phyloP scores from a whole-genome alignment of 345 rosid genomes.

The Eucalyptus microcorys region DNA sequence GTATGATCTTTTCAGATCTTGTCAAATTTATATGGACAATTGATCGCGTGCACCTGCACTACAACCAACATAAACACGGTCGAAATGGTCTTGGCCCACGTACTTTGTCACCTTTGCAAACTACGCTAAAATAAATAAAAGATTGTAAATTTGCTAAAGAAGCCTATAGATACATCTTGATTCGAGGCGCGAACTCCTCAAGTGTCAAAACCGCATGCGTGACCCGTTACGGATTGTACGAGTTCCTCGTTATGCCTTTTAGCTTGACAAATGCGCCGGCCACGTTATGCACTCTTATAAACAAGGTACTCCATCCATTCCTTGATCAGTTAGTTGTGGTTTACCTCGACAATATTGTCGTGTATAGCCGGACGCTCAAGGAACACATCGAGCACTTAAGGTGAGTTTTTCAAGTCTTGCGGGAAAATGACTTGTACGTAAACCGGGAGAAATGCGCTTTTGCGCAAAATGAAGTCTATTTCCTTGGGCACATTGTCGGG shows the following conservation, averaged over 20 bases:
- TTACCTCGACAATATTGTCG: too few species aligned
- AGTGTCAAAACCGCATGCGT: accelerated
- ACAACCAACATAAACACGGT: not conserved
- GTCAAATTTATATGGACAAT: not conserved
- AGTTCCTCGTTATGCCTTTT: too few species aligned
- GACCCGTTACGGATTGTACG: accelerated
- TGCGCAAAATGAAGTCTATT: too few species aligned
- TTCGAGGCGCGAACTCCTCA: accelerated
- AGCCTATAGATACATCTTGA: not conserved
- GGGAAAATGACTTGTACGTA: accelerated
- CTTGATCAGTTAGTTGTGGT: accelerated
- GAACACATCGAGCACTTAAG: too few species aligned
- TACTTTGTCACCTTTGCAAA: not conserved
- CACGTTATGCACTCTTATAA: too few species aligned
- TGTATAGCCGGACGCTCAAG: accelerated
- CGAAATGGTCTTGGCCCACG: not conserved
- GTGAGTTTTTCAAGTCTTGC: accelerated
- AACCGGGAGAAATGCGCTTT: too few species aligned
- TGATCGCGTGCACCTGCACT: not conserved
- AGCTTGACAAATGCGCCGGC: accelerated
- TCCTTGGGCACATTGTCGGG: accelerated
- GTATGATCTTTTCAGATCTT: not conserved
- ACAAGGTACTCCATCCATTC: too few species aligned
- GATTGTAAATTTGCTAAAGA: not conserved
- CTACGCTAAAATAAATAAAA: not conserved